Conservation (phyloP, 2,329 filamentous ascomycete genomes). For the Sclerotinia subarctica region DNA sequence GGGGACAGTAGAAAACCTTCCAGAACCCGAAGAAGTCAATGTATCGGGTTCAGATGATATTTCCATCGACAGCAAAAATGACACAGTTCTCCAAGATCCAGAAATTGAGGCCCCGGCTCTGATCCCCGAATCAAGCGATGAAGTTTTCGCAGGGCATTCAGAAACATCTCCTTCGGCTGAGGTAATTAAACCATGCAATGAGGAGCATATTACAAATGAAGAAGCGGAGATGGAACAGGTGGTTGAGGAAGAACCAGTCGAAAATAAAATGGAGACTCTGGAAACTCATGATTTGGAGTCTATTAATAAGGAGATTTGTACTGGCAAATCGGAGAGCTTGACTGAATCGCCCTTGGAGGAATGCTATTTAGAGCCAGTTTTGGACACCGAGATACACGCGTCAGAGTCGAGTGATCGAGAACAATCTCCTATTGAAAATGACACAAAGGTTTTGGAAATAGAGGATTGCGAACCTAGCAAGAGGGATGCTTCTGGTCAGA, state of each 20-base stretch:
- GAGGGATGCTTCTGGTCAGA: too few relatives aligned
- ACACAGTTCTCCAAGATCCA: background rate
- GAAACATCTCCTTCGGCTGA: too few relatives aligned
- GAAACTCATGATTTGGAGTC: background rate
- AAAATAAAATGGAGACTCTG: background rate
- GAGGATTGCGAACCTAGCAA: too few relatives aligned
- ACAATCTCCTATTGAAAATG: background rate
- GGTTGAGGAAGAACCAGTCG: background rate
- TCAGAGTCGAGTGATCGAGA: background rate
- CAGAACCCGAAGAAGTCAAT: background rate
- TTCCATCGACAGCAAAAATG: background rate
- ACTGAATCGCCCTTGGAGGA: background rate
- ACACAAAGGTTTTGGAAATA: too few relatives aligned
- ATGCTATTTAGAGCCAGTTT: background rate
- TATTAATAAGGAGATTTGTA: background rate
- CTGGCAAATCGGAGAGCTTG: background rate
- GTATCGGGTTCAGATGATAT: rapidly evolving
- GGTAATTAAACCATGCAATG: background rate
- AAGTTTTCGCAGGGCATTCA: too few relatives aligned
- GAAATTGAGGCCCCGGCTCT: background rate
- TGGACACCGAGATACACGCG: background rate
- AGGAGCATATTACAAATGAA: background rate
- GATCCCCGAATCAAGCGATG: background rate
- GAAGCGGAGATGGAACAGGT: background rate
- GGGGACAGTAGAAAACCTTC: background rate